Evolutionary conservation across 768 basidiomycete genomes (phyloP), one percentile per base, ranked within the genome.

Genomic region (Melanogaster broomeanus): DNA sequence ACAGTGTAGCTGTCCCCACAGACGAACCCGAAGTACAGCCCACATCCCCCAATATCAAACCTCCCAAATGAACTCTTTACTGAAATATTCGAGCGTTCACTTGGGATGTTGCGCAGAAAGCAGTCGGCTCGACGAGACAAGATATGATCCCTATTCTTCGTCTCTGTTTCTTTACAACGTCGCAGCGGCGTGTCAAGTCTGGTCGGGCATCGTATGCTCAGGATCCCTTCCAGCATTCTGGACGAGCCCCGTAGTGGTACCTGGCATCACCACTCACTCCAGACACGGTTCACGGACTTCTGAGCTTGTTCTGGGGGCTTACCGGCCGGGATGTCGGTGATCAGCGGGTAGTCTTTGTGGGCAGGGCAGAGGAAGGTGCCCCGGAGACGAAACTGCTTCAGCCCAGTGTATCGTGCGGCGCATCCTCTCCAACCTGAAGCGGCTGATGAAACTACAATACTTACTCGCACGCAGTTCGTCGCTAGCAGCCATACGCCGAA

Each of bases 111-210:
- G 30, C 31, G 19, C 35, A n/a, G 21, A 50, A 30, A 43, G 39
- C 9, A 19, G 24, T 24, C 46, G 35, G 16, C 2, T n/a, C 5
- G 1, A 19, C 24, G 21, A 16, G 41, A 37, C 41, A 16, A 18
- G 27, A n/a, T 33, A 31, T n/a, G 16, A 50, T 30, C 49, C 41
- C 12, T 19, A n/a, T 24, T 50, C 49, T 16, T 40, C 49, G 3
- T 42, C 39, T 21, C 30, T 50, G 21, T 50, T 50, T 30, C 49
- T 31, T n/a, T 50, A 50, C 15, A 43, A 42, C 42, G 16, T 43
- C 21, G 49, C 49, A 7, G 28, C 41, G n/a, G 49, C 35, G 10
- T 50, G 49, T 12, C 34, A 18, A 18, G 21, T 16, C 22, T 50
- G 49, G 49, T 37, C 11, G 16, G 34, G 43, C 41, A 35, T 49